Evolutionary conservation across 768 basidiomycete species (phyloP).

Genomic region (Tylopilus balloui): DNA sequence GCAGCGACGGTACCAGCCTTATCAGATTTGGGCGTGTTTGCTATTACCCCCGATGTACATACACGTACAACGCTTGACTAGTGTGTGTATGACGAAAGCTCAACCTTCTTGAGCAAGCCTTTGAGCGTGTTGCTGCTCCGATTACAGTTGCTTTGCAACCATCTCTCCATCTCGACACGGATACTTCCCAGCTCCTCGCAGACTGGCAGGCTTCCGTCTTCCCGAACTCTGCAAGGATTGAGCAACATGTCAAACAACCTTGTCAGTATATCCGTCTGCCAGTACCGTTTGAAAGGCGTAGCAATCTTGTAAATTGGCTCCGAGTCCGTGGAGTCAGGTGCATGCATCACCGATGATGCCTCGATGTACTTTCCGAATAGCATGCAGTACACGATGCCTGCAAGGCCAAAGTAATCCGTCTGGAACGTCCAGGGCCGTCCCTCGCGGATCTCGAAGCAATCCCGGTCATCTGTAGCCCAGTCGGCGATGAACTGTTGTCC

Average conservation of each 20-base stretch:
- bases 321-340: constrained; percentile 31
- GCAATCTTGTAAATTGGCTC: constrained; percentile 55
- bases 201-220: constrained; percentile 64
- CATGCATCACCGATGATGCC: constrained; percentile 48
- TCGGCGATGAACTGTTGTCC: constrained; percentile 81
- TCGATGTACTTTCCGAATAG: constrained; percentile 96
- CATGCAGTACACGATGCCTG: constrained; percentile 91
- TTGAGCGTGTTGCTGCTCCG: constrained; percentile 78
- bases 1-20: constrained; percentile 2
- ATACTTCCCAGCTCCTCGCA: constrained; percentile 60
- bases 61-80: constrained; percentile 5
- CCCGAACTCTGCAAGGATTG: constrained; percentile 64
- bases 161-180: constrained; percentile 78
- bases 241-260: constrained; percentile 80
- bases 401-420: constrained; percentile 95
- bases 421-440: constrained; percentile 88
- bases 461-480: constrained; percentile 85
- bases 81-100: constrained; percentile 42
- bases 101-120: constrained; percentile 78
- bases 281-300: constrained; percentile 87
- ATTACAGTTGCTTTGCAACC: constrained; percentile 84
- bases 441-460: constrained; percentile 89
- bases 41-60: not conserved
- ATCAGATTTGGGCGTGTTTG: constrained; percentile 22
- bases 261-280: constrained; percentile 88